Evolutionary conservation across 208 protist species (phyloP).

Genomic region (Crithidia brevicula): DNA sequence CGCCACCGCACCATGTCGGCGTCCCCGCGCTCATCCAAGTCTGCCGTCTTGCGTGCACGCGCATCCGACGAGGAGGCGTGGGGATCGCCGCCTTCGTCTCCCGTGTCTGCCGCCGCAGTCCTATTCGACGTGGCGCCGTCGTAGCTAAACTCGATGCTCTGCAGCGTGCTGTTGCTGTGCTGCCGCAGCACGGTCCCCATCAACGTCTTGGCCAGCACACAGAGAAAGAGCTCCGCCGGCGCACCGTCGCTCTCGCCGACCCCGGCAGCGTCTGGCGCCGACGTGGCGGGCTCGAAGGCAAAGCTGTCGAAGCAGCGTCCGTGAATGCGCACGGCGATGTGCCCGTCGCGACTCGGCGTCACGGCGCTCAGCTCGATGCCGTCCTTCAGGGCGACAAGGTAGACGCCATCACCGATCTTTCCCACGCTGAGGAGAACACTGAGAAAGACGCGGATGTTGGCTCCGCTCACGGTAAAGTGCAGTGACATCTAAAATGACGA

Average conservation of each 20-base stretch:
- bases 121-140: neutral
- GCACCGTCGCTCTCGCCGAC: neutral
- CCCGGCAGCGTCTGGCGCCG: too few species aligned
- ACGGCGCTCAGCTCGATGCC: slow-evolving; percentile 52
- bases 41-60: too few species aligned
- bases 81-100: neutral
- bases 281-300: neutral
- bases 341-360: slow-evolving; percentile 26
- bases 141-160: slow-evolving; percentile 33
- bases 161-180: slow-evolving; percentile 22
- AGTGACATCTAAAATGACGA: slow-evolving; percentile 31
- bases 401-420: slow-evolving; percentile 44
- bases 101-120: neutral
- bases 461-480: slow-evolving; percentile 43
- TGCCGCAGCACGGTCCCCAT: slow-evolving; percentile 52
- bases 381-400: slow-evolving; percentile 38
- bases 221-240: slow-evolving; percentile 11
- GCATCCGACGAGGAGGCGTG: too few species aligned
- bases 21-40: slow-evolving; percentile 3
- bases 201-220: slow-evolving; percentile 47
- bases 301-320: slow-evolving; percentile 43
- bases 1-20: slow-evolving; percentile 45
- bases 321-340: slow-evolving; percentile 48
- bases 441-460: slow-evolving; percentile 49
- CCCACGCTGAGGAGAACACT: slow-evolving; percentile 39